These are phyloP conservation scores for Talaromyces amestolkiae DNA, from an alignment of 2,329 filamentous ascomycete genomes.

Conservation along the genomic window DNA sequence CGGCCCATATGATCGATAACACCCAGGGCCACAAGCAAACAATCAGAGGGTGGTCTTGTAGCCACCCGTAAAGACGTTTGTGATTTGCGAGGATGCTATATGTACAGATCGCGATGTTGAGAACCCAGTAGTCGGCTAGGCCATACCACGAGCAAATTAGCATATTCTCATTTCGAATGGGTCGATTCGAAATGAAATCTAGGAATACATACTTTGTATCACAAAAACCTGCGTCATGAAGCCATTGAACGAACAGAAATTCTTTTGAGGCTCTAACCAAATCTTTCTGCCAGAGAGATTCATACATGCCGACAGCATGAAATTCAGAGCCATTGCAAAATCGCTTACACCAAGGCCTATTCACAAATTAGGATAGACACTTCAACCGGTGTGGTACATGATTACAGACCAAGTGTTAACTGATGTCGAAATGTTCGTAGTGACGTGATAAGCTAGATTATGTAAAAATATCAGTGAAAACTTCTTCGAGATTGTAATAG, in stretches of 20 bases:
- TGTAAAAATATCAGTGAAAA: background rate
- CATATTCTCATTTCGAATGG: background rate
- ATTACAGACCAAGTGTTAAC: conserved; percentile 1
- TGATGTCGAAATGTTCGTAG: conserved; percentile 15
- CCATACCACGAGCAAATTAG: background rate
- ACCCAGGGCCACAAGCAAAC: conserved; percentile 11
- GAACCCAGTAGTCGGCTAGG: conserved; percentile 15
- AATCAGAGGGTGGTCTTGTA: conserved; percentile 12
- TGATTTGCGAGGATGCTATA: conserved; percentile 16
- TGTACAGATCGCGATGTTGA: conserved; percentile 13
- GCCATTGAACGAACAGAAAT: conserved; percentile 12
- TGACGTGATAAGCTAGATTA: conserved; percentile 11
- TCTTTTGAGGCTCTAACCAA: conserved; percentile 8
- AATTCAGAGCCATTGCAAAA: conserved; percentile 14
- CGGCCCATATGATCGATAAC: conserved; percentile 7
- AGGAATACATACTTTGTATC: conserved; percentile 8
- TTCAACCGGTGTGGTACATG: too few relatives aligned
- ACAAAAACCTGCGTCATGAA: conserved; percentile 17
- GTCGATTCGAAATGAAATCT: background rate
- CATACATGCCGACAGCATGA: conserved; percentile 10
- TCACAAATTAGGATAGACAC: background rate
- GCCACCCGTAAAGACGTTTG: conserved; percentile 7
- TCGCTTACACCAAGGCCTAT: conserved; percentile 16
- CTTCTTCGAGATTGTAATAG: background rate
- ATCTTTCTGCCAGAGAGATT: conserved; percentile 11